phyloP scores from a whole-genome alignment of 2,329 filamentous ascomycete species.

The Aspergillus oerlinghausenensis region DNA sequence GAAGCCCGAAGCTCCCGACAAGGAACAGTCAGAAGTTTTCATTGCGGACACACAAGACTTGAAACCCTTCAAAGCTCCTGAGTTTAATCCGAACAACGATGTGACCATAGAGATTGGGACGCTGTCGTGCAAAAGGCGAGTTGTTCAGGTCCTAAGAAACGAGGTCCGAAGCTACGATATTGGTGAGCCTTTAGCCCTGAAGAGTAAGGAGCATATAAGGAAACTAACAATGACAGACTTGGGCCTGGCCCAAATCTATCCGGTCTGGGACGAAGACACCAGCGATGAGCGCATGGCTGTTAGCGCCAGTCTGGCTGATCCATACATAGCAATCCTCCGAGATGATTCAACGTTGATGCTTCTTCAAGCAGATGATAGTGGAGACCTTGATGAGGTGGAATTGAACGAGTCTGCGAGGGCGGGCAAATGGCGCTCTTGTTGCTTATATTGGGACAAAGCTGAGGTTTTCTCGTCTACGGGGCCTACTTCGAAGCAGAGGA shows the following conservation, averaged over 20 bases:
- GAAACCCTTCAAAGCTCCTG: constrained; percentile 71
- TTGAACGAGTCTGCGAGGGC: constrained; percentile 55
- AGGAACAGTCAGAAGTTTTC: constrained; percentile 75
- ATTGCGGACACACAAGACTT: constrained; percentile 68
- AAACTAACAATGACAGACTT: constrained; percentile 56
- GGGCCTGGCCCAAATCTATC: constrained; percentile 82
- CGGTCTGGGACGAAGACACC: constrained; percentile 86
- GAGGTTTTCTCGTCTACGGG: constrained; percentile 49
- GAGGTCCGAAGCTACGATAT: constrained; percentile 89
- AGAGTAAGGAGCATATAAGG: not conserved
- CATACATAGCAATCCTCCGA: constrained; percentile 75
- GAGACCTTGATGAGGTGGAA: constrained; percentile 80
- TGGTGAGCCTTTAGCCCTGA: constrained; percentile 52
- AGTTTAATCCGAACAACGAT: constrained; percentile 87
- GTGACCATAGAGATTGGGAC: constrained; percentile 80
- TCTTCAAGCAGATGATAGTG: constrained; percentile 71
- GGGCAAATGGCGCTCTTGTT: constrained; percentile 77
- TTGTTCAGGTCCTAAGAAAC: constrained; percentile 81
- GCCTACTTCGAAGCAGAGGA: constrained; percentile 12
- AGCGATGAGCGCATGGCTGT: constrained; percentile 70
- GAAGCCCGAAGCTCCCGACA: constrained; percentile 60
- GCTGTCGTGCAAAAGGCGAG: constrained; percentile 71
- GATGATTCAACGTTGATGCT: constrained; percentile 79
- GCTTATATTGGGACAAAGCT: constrained; percentile 67
- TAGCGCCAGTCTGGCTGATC: constrained; percentile 79